A percentile compares a stretch with the other conserved stretches of the same genome.
Conservation (phyloP, 140 eudicot genomes). For the Stevia rebaudiana region DNA sequence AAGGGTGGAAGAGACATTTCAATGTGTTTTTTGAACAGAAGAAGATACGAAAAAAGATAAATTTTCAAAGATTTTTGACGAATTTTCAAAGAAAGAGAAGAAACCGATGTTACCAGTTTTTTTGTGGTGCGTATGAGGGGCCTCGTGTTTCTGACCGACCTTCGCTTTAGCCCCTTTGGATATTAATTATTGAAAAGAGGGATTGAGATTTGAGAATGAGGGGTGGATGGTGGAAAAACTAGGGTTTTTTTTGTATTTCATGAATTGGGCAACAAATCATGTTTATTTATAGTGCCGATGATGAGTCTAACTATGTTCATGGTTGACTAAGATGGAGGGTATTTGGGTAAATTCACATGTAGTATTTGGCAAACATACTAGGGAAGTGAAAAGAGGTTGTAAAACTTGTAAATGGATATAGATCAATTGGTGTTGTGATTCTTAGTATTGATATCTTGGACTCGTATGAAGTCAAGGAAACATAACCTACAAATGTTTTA, state of each 20-base stretch:
- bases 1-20: constrained; percentile 41
- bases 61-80: constrained; percentile 14
- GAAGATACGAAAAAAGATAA: neutral
- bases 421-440: no score
- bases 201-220: neutral
- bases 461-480: no score
- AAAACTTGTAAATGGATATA: no score
- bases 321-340: constrained; percentile 10
- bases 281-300: constrained; percentile 18
- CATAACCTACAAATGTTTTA: no score
- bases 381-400: no score
- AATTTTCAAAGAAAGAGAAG: constrained; percentile 5
- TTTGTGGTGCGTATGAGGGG: constrained; percentile 21
- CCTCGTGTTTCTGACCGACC: constrained; percentile 29
- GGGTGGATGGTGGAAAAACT: constrained; percentile 9
- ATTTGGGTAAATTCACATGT: constrained; percentile 16
- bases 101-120: constrained; percentile 20
- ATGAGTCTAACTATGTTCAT: constrained; percentile 18
- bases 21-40: constrained; percentile 15
- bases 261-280: constrained; percentile 14
- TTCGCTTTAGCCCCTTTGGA: constrained; percentile 36
- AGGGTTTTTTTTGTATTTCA: constrained; percentile 24
- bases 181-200: constrained; percentile 17
- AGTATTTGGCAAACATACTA: constrained; percentile 9
- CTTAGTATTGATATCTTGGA: no score